Base-by-base conservation (phyloP, 371 early-diverging fungal species). In the Umbelopsis sp. region DNA sequence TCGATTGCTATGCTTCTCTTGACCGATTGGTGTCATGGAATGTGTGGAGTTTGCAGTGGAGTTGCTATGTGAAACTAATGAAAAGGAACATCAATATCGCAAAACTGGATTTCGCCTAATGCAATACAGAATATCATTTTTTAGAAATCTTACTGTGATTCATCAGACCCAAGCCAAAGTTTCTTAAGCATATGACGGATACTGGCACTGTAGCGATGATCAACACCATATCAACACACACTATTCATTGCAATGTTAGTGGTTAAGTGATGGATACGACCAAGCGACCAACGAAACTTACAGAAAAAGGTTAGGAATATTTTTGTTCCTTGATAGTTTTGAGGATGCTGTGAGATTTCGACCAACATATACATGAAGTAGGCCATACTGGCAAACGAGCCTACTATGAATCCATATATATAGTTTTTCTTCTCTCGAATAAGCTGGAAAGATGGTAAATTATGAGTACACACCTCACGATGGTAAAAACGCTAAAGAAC, bases 281-380 rank as follows among this genome's bases (percentile, higher is more conserved):
- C 35, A 67, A 8, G 20, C 16, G 29, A 35, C 41, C 35, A 52
- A 63, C 63, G 22, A 3, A 18, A 73, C 74, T 72, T 78, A 78
- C 78, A 70, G 63, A 91, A 93, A 74, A 93, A 93, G 4, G 91
- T 91, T 69, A 93, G 78, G 73, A 91, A 89, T 18, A 81, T 80
- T 51, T 82, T 78, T 63, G 90, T 85, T 32, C 84, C 79, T 38
- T 71, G 50, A 70, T 85, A 92, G 69, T 84, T 78, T 5, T 64
- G 72, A 67, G 82, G 82, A 57, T 89, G 78, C 65, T 76, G 70
- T 8, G 86, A 85, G 50, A 92, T 91, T n/a, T 91, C 75, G 22
- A 89, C 82, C 18, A 91, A 68, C 74, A 89, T 90, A 78, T 88
- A 92, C 37, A 88, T 81, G 79, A 91, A 92, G 76, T 93, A 93